Evolutionary conservation across 2,329 filamentous ascomycete genomes (phyloP), one percentile per base, ranked within the genome.

Genomic region (Trichoderma cornu-damae): DNA sequence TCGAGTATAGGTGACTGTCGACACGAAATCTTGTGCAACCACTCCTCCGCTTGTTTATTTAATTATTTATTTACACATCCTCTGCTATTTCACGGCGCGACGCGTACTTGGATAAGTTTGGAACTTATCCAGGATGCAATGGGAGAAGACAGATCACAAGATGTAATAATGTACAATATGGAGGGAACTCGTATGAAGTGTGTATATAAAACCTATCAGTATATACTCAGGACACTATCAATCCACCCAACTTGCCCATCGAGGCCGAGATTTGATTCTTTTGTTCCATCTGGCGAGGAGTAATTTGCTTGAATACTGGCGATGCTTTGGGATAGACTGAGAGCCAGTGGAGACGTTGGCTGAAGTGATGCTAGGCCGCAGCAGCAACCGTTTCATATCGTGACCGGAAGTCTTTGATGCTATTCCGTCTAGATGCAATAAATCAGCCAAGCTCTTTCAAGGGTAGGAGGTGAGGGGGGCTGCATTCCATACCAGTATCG

Each of bases 41-140:
- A 57, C 44, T 57, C 54, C 54, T 22, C 26, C 46, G 44, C 14
- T 51, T 50, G 24, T 24, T 22, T 38, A 24, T 40, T 50, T 50
- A 20, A 20, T 42, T 32, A 6, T n/a, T 53, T 46, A 7, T 34
- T 11, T 12, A 16, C 16, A 43, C 37, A 43, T 34, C 16, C 16
- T 52, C 35, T 24, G 26, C 49, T 14, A 43, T 5, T 46, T 6
- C 14, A n/a, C 32, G n/a, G 34, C 28, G 38, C 32, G 18, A n/a
- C 30, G 28, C 20, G 42, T 22, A 18, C 16, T 22, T 18, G 22
- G 51, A 46, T 18, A 22, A 37, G 38, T 28, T 16, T 53, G 8
- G 2, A 12, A 26, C 47, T 50, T 24, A 12, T 37, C 32, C 12
- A 37, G 30, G 46, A 16, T 46, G n/a, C 1, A 3, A n/a, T 20